These are phyloP conservation scores for Globisporangium barbulae DNA, from an alignment of 352 stramenopile species.

Conservation along the genomic window DNA sequence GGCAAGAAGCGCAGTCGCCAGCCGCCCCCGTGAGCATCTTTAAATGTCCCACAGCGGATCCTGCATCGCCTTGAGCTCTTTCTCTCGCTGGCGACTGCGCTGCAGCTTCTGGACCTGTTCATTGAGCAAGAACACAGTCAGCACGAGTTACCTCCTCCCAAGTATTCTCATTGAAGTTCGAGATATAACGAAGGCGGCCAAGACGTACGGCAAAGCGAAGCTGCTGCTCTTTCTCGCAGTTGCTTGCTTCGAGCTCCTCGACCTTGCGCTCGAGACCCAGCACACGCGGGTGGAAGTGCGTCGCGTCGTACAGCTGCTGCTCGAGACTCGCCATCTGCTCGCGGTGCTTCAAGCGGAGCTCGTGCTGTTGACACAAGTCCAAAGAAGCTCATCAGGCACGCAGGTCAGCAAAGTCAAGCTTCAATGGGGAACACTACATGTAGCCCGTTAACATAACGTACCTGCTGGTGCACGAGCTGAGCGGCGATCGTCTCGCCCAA, in stretches of 20 bases:
- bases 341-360: conserved; percentile 46
- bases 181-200: not conserved
- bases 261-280: conserved; percentile 38
- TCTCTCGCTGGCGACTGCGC: conserved; percentile 63
- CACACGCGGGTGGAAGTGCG: conserved; percentile 51
- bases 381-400: not conserved
- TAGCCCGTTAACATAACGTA: conserved; percentile 1
- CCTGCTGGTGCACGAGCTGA: conserved; percentile 69
- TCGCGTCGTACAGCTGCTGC: conserved; percentile 39
- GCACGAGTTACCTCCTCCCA: not conserved
- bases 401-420: not conserved
- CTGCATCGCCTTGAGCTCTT: conserved; percentile 57
- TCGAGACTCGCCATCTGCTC: conserved; percentile 39
- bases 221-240: conserved; percentile 53
- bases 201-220: conserved; percentile 50
- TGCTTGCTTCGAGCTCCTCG: conserved; percentile 32
- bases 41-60: conserved; percentile 68
- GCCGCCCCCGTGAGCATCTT: not conserved
- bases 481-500: conserved; percentile 66
- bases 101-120: conserved; percentile 67
- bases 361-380: conserved; percentile 29
- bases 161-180: not conserved
- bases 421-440: not conserved
- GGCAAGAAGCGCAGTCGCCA: no score
- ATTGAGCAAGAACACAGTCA: not conserved